These are phyloP conservation scores for Akanthomyces muscarius DNA, from an alignment of 2,329 filamentous ascomycete genomes.

Conservation along the genomic window DNA sequence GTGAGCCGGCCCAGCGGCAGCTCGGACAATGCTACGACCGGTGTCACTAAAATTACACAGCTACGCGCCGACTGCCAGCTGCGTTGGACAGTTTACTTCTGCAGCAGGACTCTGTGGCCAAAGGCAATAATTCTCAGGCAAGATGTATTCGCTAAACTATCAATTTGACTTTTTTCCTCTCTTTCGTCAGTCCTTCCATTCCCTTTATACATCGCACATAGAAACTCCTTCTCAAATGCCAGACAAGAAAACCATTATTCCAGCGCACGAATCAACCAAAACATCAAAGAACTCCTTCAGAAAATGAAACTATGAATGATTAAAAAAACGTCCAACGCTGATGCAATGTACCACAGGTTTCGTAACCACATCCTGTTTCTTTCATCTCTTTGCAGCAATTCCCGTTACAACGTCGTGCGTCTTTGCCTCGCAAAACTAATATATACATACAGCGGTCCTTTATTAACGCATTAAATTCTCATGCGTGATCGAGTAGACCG, in stretches of 20 bases:
- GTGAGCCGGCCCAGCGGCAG: too few relatives aligned
- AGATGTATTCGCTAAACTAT: constrained; percentile 10
- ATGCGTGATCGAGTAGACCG: constrained; percentile 15
- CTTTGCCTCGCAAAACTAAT: background rate
- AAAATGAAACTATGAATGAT: background rate
- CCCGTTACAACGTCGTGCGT: background rate
- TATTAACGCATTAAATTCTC: constrained; percentile 8
- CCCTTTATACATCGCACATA: background rate
- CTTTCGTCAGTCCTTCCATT: background rate
- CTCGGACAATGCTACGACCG: background rate
- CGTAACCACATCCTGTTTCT: background rate
- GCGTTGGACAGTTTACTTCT: too few relatives aligned
- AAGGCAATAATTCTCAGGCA: background rate
- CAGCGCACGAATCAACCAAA: background rate
- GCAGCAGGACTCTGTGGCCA: background rate
- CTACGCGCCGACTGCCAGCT: background rate
- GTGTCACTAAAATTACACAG: background rate
- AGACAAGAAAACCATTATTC: constrained; percentile 6
- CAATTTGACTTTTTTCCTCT: background rate
- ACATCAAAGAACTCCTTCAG: background rate
- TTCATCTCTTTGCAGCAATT: background rate
- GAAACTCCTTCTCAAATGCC: constrained; percentile 7
- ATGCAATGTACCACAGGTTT: background rate
- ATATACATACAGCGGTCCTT: background rate
- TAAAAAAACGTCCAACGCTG: background rate